Base-by-base conservation (phyloP, 495 filamentous ascomycete genomes). In the Baudoinia panamericana region DNA sequence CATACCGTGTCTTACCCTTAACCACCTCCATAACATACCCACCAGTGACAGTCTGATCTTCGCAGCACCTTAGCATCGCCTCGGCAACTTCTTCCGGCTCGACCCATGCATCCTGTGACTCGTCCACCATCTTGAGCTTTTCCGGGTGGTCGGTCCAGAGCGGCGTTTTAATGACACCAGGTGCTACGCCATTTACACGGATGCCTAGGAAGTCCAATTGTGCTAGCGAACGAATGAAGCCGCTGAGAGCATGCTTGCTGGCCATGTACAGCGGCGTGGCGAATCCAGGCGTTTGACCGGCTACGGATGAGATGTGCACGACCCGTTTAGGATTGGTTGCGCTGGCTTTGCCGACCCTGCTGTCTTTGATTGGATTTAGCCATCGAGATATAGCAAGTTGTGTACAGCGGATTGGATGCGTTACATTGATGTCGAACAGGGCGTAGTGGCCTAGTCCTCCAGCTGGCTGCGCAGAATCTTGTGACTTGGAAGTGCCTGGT, bases 141-240 rank as follows among this genome's bases (percentile, higher is more conserved):
- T 81, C 76, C 11, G 76, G 74, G 47, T 78, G 62, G 0, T 81
- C 75, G 0, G 70, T 75, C 76, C 76, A 83, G 3, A 83, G 53
- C 20, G 78, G 61, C 17, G 77, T 82, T 50, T 73, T 74, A 46
- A 80, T 74, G 1, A 78, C 54, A 3, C 75, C 78, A 0, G 78
- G 78, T 22, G 77, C 75, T 0, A 82, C 76, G 1, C 69, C 76
- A 24, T 70, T 76, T 15, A 82, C 73, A 1, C 74, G 53, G 41
- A 83, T 74, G 2, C 74, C 75, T 19, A 73, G 55, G 2, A 45
- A 54, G 5, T 76, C 48, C 21, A 82, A 62, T 8, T 58, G 48
- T 2, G 57, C 64, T 23, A 82, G 46, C 2, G 58, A 61, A 21
- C 72, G 68, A 1, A 79, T 67, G 33, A 80, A 67, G 33, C 76